These are phyloP conservation scores for Chondrostereum purpureum DNA, from an alignment of 1,284 basidiomycete genomes.

Conservation along the genomic window DNA sequence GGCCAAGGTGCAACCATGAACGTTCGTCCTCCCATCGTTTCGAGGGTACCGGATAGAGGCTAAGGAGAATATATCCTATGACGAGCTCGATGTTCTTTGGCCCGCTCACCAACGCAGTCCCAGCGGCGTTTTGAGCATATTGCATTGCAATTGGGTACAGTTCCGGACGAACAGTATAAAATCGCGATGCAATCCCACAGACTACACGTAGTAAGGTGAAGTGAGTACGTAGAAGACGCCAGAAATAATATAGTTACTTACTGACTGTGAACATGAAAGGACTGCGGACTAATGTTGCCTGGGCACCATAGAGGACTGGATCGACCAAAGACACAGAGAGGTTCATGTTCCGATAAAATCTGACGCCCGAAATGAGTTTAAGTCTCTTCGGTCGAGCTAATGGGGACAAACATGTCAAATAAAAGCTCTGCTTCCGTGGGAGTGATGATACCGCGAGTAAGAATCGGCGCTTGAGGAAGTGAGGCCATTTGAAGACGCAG, in stretches of 20 bases:
- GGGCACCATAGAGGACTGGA: slow-evolving; percentile 69
- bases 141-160: slow-evolving; percentile 65
- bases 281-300: slow-evolving; percentile 64
- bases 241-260: slow-evolving; percentile 34
- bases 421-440: slow-evolving; percentile 68
- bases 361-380: slow-evolving; percentile 21
- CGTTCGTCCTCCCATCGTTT: slow-evolving; percentile 76
- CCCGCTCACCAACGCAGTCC: slow-evolving; percentile 63
- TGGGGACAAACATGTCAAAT: slow-evolving; percentile 62
- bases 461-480: slow-evolving; percentile 61
- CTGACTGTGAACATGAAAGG: slow-evolving; percentile 79
- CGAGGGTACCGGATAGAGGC: slow-evolving; percentile 66
- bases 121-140: slow-evolving; percentile 67
- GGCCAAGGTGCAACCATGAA: slow-evolving; percentile 72
- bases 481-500: slow-evolving; percentile 30
- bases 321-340: slow-evolving; percentile 65
- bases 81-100: slow-evolving; percentile 72
- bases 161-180: slow-evolving; percentile 56
- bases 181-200: slow-evolving; percentile 72
- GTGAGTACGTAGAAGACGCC: neutral
- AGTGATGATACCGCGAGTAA: slow-evolving; percentile 63
- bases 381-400: slow-evolving; percentile 4
- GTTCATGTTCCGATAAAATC: slow-evolving; percentile 75
- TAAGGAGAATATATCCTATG: slow-evolving; percentile 66
- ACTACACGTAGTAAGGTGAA: slow-evolving; percentile 35